Conservation (phyloP, 1,139 yeast genomes). For the Sugiyamaella sp. region DNA sequence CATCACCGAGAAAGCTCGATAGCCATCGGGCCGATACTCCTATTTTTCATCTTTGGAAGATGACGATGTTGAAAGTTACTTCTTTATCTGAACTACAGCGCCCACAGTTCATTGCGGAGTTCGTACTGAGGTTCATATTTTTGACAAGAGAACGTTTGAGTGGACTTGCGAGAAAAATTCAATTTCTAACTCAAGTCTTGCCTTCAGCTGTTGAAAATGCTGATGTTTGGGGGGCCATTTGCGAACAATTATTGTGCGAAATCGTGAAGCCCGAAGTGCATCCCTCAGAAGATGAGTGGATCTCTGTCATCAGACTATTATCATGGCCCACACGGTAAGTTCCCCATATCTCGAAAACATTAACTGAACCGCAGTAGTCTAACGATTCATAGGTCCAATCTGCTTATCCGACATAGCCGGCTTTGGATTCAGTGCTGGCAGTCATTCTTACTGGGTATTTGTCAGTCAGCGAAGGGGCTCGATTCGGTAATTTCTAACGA, state of each 20-base stretch:
- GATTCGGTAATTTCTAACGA: constrained; percentile 5
- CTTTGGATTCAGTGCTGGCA: constrained; percentile 18
- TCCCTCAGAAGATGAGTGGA: constrained; percentile 4
- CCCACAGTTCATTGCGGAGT: constrained; percentile 5
- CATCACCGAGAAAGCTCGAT: constrained; percentile 10
- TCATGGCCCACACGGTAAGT: constrained; percentile 19
- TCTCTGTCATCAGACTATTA: constrained; percentile 3
- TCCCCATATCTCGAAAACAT: too few species aligned
- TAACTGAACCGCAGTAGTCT: too few species aligned
- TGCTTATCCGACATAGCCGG: constrained; percentile 12
- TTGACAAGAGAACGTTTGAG: constrained; percentile 11
- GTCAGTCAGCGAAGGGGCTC: background rate
- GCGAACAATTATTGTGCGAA: constrained; percentile 13
- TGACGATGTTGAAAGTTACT: constrained; percentile 14
- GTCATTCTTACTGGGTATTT: constrained; percentile 4
- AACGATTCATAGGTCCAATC: constrained; percentile 5
- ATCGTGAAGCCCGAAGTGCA: background rate
- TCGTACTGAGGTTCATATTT: constrained; percentile 9
- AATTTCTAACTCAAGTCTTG: constrained; percentile 6
- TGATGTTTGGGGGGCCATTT: constrained; percentile 19
- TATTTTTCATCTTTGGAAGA: constrained; percentile 21
- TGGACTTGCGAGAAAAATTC: constrained; percentile 4
- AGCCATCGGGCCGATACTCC: constrained; percentile 16
- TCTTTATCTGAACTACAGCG: constrained; percentile 8
- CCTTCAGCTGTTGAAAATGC: constrained; percentile 12